phyloP scores from a whole-genome alignment of 371 early-diverging fungal genomes.

The Actinomortierella wolfii region DNA sequence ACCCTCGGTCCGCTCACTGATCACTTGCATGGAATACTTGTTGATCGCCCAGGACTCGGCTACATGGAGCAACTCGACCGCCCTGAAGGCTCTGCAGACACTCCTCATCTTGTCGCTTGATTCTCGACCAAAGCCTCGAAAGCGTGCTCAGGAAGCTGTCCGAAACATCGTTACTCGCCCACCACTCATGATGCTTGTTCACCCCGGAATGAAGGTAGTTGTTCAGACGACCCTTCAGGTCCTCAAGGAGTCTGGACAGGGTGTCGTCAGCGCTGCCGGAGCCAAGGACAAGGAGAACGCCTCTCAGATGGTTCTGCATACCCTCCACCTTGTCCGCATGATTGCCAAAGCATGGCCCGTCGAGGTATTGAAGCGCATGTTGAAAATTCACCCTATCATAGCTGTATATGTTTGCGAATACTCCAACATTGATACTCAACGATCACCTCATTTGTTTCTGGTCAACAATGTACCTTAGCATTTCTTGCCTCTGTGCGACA shows the following conservation, averaged over 20 bases:
- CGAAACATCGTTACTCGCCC: constrained; percentile 68
- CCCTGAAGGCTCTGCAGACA: constrained; percentile 72
- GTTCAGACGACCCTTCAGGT: constrained; percentile 75
- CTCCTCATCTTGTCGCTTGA: constrained; percentile 81
- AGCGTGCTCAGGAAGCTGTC: constrained; percentile 86
- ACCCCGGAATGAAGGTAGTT: constrained; percentile 79
- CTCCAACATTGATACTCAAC: neutral
- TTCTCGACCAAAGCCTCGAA: constrained; percentile 88
- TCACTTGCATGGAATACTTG: constrained; percentile 84
- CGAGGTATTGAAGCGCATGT: constrained; percentile 52
- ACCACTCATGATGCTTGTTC: constrained; percentile 76
- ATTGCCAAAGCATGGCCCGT: constrained; percentile 77
- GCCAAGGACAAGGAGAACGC: constrained; percentile 45
- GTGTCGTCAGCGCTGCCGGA: constrained; percentile 67
- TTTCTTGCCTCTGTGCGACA: constrained; percentile 68
- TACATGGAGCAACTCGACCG: constrained; percentile 72
- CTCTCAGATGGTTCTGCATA: constrained; percentile 61
- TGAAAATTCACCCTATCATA: constrained; percentile 3
- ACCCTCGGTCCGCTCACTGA: constrained; percentile 74
- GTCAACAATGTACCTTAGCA: constrained; percentile 39
- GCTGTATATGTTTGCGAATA: neutral
- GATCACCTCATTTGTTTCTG: no score
- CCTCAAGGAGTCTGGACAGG: constrained; percentile 70
- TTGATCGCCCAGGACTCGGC: constrained; percentile 79
- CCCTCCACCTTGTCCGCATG: constrained; percentile 76